Evolutionary conservation across 2,329 filamentous ascomycete genomes (phyloP), one percentile per base, ranked within the genome.

Genomic region (Aureobasidium sp.): DNA sequence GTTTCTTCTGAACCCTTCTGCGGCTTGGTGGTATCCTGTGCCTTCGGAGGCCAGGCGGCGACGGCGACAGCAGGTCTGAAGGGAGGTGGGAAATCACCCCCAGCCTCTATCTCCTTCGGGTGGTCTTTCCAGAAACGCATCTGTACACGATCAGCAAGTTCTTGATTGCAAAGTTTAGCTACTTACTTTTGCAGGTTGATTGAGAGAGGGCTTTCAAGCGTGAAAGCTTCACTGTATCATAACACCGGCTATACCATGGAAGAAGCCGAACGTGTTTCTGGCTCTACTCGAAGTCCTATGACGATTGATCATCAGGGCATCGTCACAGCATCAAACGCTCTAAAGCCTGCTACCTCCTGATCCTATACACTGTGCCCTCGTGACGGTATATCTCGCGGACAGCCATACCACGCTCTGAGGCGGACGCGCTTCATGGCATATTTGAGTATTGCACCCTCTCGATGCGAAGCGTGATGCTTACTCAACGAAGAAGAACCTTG

Each of bases 231-330:
- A 46, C 39, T 12, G 12, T 26, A 43, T 3, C 39, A 57, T 20
- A 26, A 32, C 3, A 24, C n/a, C 53, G 53, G 41, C 39, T 57
- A 57, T 36, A 46, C 39, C 53, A 46, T 57, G 53, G 53, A 36
- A 26, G 27, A 29, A 32, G 26, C 52, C 52, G 39, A n/a, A 7
- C 36, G 17, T 27, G 44, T 29, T 10, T 15, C 15, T 48, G 46
- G n/a, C 17, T 15, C 15, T 32, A 32, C 2, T 32, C 46, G 4
- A n/a, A 9, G 24, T 24, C 46, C 12, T 15, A 20, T 57, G 41
- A 26, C 15, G 15, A 26, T 36, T 36, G 1, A 24, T 9, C 24
- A 13, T 57, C 27, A 29, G n/a, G 24, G 24, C 13, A 48, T n/a
- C 43, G 9, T 46, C 2, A 13, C 24, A 46, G 24, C 24, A 27